Evolutionary conservation across 176 grass and related monocot species (phyloP).

Genomic region (Zea luxurians): DNA sequence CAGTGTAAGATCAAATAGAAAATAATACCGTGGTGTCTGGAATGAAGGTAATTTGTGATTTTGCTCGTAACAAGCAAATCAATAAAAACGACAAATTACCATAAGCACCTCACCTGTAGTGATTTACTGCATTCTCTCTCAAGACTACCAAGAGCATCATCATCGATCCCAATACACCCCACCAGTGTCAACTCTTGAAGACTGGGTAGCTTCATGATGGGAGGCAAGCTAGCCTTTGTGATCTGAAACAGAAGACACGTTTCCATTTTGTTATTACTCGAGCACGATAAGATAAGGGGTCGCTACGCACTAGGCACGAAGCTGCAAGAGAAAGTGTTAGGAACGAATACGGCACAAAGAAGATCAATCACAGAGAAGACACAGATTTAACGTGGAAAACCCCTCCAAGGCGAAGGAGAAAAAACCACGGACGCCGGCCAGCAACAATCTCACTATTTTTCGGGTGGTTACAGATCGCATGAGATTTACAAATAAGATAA

Average conservation of each 20-base stretch:
- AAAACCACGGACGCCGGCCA: no score
- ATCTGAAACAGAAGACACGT: slow-evolving; percentile 44
- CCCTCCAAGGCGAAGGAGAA: no score
- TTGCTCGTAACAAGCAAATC: background rate
- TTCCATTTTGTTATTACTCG: slow-evolving; percentile 22
- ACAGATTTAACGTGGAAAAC: no score
- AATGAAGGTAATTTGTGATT: background rate
- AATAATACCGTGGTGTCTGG: background rate
- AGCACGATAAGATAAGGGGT: background rate
- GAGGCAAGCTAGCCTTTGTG: slow-evolving; percentile 52
- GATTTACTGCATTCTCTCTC: slow-evolving; percentile 59
- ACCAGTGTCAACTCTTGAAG: slow-evolving; percentile 57
- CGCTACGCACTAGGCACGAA: background rate
- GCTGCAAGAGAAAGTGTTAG: background rate
- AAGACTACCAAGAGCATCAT: slow-evolving; percentile 46
- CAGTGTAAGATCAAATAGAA: background rate
- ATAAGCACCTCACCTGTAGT: slow-evolving; percentile 46
- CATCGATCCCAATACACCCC: slow-evolving; percentile 62
- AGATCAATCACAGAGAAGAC: no score
- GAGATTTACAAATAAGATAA: no score
- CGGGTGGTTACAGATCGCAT: no score
- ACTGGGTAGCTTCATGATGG: slow-evolving; percentile 58
- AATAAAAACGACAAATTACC: background rate
- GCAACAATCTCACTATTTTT: no score
- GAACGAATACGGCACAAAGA: no score